Evolutionary conservation across 805 yeast genomes (phyloP).

Genomic region (Priceomyces medius): DNA sequence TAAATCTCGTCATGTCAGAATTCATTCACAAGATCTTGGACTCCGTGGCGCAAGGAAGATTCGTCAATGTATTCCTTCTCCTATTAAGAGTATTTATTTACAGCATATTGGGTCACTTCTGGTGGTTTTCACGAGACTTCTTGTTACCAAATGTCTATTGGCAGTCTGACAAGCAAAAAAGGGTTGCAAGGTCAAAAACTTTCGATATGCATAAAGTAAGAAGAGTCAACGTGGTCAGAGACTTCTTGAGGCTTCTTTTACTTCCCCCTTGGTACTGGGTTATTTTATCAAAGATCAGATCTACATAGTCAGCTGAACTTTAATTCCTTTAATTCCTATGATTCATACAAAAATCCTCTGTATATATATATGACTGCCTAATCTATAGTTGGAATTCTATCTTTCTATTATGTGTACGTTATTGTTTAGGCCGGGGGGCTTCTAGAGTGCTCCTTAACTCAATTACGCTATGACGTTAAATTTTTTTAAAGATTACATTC

Average conservation of each 20-base stretch:
- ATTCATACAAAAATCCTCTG: no score
- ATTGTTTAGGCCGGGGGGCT: no score
- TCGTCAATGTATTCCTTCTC: conserved; percentile 6
- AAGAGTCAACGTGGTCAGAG: conserved; percentile 13
- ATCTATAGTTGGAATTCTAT: no score
- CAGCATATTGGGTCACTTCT: conserved; percentile 25
- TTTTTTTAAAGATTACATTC: no score
- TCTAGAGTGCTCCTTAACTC: no score
- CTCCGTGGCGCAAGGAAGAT: conserved; percentile 9
- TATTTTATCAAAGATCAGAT: conserved; percentile 15
- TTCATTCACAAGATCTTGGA: conserved; percentile 12
- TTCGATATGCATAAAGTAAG: conserved; percentile 9
- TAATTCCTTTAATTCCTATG: no score
- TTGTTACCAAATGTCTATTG: conserved; percentile 13
- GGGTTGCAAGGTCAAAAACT: conserved; percentile 12
- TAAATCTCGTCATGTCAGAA: conserved; percentile 10
- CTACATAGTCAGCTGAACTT: no score
- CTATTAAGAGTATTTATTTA: conserved; percentile 15
- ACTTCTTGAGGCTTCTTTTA: conserved; percentile 12
- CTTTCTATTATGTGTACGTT: no score
- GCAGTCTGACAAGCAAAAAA: conserved; percentile 17
- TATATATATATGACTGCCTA: no score
- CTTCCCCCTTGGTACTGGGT: conserved; percentile 39
- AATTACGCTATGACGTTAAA: no score
- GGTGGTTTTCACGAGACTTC: conserved; percentile 33